phyloP scores from a whole-genome alignment of 352 stramenopile species.

The Phytophthora hybrid region DNA sequence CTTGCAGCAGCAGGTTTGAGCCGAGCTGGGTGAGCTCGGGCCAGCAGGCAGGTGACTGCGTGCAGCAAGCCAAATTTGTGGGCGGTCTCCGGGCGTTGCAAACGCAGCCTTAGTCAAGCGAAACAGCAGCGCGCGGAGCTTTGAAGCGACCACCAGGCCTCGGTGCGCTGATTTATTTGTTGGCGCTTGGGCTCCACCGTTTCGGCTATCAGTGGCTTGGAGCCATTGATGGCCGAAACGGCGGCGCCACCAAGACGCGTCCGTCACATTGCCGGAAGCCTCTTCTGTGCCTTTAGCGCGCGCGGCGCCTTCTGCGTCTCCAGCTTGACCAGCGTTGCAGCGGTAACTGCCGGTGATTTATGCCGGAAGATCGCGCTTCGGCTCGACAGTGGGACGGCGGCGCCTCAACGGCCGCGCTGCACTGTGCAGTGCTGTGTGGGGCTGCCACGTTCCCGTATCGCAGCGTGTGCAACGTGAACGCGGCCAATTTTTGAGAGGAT shows the following conservation, averaged over 20 bases:
- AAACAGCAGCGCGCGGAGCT: conserved; percentile 20
- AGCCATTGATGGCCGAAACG: conserved; percentile 10
- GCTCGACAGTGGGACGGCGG: conserved; percentile 26
- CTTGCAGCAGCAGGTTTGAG: conserved; percentile 9
- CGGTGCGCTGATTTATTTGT: conserved; percentile 31
- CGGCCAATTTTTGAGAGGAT: conserved; percentile 40
- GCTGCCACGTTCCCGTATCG: conserved; percentile 32
- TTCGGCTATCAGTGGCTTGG: neutral
- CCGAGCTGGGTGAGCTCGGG: conserved; percentile 26
- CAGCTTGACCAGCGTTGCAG: conserved; percentile 23
- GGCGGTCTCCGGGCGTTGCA: conserved; percentile 15
- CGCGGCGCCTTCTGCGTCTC: conserved; percentile 29
- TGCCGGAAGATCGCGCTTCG: conserved; percentile 15
- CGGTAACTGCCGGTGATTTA: conserved; percentile 32
- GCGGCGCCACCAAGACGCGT: conserved; percentile 5
- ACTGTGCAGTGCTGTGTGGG: conserved; percentile 6
- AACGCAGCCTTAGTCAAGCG: conserved; percentile 11
- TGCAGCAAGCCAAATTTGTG: conserved; percentile 41
- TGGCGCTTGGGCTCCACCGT: neutral
- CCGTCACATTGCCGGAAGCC: conserved; percentile 20
- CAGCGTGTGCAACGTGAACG: conserved; percentile 24
- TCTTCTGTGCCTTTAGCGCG: conserved; percentile 10
- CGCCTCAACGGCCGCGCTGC: conserved; percentile 2
- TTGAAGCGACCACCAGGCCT: neutral
- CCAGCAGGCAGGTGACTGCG: conserved; percentile 33